Conservation (phyloP, 164 flowering plant species). For the Sextonia rubra region DNA sequence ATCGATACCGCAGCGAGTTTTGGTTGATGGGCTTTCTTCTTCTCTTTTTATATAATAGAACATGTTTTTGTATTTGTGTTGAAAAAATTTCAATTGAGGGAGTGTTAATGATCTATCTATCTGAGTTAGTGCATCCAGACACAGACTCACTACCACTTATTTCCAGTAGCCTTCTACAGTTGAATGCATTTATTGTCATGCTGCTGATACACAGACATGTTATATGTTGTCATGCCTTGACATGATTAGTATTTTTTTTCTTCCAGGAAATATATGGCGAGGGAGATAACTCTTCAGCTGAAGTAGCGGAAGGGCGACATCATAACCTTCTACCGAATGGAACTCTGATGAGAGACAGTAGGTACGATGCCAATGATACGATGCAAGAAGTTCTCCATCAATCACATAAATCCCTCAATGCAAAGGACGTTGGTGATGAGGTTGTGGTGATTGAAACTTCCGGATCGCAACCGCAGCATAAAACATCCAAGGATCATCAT, state of each 20-base stretch:
- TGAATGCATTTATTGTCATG: too few relatives aligned
- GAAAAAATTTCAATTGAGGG: too few relatives aligned
- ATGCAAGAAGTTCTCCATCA: conserved; percentile 6
- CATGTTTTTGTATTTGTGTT: too few relatives aligned
- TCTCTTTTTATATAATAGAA: too few relatives aligned
- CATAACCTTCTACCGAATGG: background rate
- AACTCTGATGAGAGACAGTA: background rate
- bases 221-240: background rate
- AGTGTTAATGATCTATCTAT: too few relatives aligned
- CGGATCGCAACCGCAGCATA: background rate
- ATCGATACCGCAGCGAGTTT: too few relatives aligned
- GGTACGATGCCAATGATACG: conserved; percentile 11
- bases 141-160: too few relatives aligned
- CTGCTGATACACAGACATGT: too few relatives aligned
- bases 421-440: conserved; percentile 3
- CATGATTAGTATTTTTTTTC: background rate
- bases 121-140: too few relatives aligned
- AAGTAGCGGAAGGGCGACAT: conserved; percentile 8
- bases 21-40: too few relatives aligned
- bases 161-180: too few relatives aligned
- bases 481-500: conserved; percentile 4
- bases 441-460: conserved; percentile 3
- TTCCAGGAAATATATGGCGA: conserved; percentile 24
- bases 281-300: conserved; percentile 3
- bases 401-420: background rate